These are phyloP conservation scores for Exophiala aquamarina DNA, from an alignment of 2,329 filamentous ascomycete species.

Conservation along the genomic window DNA sequence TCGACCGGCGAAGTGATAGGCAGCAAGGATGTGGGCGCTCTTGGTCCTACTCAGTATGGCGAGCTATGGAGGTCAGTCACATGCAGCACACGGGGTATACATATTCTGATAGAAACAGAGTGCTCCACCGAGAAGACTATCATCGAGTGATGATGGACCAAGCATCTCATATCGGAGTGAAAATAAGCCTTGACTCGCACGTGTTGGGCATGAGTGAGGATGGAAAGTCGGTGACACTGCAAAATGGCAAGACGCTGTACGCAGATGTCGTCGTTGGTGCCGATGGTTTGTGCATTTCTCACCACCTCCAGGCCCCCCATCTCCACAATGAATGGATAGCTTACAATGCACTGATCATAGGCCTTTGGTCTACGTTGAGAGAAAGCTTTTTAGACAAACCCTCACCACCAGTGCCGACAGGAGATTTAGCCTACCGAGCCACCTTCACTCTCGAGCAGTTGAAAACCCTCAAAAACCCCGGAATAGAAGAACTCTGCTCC, in stretches of 20 bases:
- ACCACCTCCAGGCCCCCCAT: too few relatives aligned
- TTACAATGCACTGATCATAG: background rate
- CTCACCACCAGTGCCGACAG: constrained; percentile 50
- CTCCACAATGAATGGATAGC: background rate
- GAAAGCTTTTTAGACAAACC: constrained; percentile 43
- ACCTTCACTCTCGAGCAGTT: constrained; percentile 7
- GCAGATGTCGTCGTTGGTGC: constrained; percentile 26
- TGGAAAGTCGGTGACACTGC: too few relatives aligned
- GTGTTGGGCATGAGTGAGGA: too few relatives aligned
- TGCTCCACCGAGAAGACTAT: constrained; percentile 35
- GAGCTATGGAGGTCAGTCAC: too few relatives aligned
- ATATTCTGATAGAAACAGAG: too few relatives aligned
- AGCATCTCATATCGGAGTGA: constrained; percentile 23
- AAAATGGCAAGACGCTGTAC: constrained; percentile 3
- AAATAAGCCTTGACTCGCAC: too few relatives aligned
- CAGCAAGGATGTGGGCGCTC: constrained; percentile 30
- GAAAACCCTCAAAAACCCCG: background rate
- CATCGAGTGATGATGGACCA: constrained; percentile 30
- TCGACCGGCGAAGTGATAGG: constrained; percentile 32
- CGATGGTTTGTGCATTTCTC: constrained; percentile 17
- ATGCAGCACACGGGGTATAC: too few relatives aligned
- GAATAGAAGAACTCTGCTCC: background rate
- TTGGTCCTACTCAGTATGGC: constrained; percentile 33
- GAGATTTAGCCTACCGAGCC: constrained; percentile 52
- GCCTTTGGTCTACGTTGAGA: constrained; percentile 43